A percentile compares a stretch with the other conserved stretches of the same genome.
Evolutionary conservation across 2,329 filamentous ascomycete genomes (phyloP).

Genomic region (Beauveria pseudobassiana): DNA sequence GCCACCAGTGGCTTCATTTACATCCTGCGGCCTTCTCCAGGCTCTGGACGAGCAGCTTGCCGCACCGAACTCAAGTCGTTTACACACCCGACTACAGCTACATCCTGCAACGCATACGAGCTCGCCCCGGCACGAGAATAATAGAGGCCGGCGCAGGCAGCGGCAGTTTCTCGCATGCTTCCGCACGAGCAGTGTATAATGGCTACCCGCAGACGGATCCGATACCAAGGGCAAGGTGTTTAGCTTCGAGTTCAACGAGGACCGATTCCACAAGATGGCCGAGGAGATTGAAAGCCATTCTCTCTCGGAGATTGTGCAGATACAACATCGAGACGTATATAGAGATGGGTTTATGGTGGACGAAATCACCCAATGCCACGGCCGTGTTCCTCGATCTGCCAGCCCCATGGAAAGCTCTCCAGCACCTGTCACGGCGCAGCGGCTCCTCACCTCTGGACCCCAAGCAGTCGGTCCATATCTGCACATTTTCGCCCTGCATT

Average conservation of each 20-base stretch:
- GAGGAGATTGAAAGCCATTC: slow-evolving; percentile 63
- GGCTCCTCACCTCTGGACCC: slow-evolving; percentile 63
- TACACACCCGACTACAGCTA: slow-evolving; percentile 86
- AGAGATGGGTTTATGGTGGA: slow-evolving; percentile 62
- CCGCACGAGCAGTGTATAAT: slow-evolving; percentile 67
- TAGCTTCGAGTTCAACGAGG: slow-evolving; percentile 76
- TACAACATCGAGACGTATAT: slow-evolving; percentile 77
- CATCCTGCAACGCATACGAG: slow-evolving; percentile 67
- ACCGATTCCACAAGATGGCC: slow-evolving; percentile 60
- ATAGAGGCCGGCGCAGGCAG: slow-evolving; percentile 80
- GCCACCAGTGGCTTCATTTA: slow-evolving; percentile 68
- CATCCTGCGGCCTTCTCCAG: slow-evolving; percentile 69
- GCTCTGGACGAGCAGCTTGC: slow-evolving; percentile 72
- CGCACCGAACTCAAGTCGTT: slow-evolving; percentile 78
- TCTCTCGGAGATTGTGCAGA: slow-evolving; percentile 56
- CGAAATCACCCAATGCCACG: slow-evolving; percentile 55
- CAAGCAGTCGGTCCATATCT: slow-evolving; percentile 66
- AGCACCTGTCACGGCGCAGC: slow-evolving; percentile 57
- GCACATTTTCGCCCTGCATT: slow-evolving; percentile 94
- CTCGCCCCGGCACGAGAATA: slow-evolving; percentile 62
- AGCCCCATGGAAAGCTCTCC: slow-evolving; percentile 72
- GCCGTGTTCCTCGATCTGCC: slow-evolving; percentile 75
- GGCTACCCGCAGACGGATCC: slow-evolving; percentile 46
- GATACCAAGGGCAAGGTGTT: slow-evolving; percentile 61
- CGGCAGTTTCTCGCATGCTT: slow-evolving; percentile 77